Evolutionary conservation across 305 asterid species (phyloP), one percentile per base, ranked within the genome.

Genomic region (Lippia alba): DNA sequence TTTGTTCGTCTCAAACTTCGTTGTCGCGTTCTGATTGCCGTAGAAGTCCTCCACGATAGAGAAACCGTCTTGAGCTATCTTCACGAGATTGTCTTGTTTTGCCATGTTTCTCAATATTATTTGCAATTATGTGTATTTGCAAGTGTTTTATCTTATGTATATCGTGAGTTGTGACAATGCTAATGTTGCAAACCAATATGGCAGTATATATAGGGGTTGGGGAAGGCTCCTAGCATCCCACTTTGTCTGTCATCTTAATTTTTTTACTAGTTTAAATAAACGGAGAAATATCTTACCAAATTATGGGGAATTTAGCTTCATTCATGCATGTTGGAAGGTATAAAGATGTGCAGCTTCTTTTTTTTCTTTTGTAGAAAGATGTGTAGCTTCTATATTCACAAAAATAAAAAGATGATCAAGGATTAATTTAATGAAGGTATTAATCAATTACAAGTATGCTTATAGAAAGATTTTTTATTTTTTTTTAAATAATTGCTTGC

Each of bases 1-100:
- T 2, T 0, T 56, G 40, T 2, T 44, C 8, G 14, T 56, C 11
- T 66, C 72, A 1, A n/a, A 10, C 45, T 18, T 10, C 40, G 50
- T 10, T 32, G 50, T 41, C 14, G n/a, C 32, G 12, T 8, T 44
- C 12, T 49, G 17, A 1, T 10, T 39, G 12, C 61, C 59, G 20
- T 56, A 71, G 32, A 78, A 51, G 15, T 74, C 59, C 2, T 78
- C 76, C 12, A 78, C 54, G 12, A 64, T 12, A 0, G 51, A 45
- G 68, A 78, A 74, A 40, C 70, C 80, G 10, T 74, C 83, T 44
- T 16, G 45, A 7, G 66, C 80, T 50, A 75, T 56, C 73, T 71
- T 71, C 12, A 14, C 19, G 30, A 70, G 72, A 8, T 67, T 45
- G 12, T 70, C 64, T 1, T 49, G 72, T 30, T 40, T 4, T 39